Evolutionary conservation across 257 asterid species (phyloP).

Genomic region (Marsdenia floribunda): DNA sequence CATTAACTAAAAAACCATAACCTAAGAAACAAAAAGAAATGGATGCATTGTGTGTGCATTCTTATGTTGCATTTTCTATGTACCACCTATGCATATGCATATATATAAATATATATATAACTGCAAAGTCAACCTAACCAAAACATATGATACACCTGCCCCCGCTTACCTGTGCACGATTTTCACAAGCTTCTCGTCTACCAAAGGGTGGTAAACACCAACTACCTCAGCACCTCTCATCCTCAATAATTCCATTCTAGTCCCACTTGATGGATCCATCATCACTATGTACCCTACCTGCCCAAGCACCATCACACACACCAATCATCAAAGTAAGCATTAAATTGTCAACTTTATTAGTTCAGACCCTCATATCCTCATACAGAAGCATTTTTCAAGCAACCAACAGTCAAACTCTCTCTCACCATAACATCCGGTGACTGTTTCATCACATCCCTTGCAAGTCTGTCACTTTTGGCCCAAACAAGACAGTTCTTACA

Average conservation of each 20-base stretch:
- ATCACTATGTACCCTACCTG: slow-evolving; percentile 95
- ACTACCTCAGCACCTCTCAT: slow-evolving; percentile 80
- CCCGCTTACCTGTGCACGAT: slow-evolving; percentile 61
- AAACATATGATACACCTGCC: neutral
- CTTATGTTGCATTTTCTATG: neutral
- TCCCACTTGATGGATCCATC: slow-evolving; percentile 64
- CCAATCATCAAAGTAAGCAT: neutral
- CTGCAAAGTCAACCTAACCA: neutral
- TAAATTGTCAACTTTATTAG: neutral
- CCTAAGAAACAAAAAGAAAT: neutral
- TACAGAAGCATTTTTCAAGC: neutral
- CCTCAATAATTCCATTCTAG: slow-evolving; percentile 56
- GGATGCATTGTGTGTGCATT: neutral
- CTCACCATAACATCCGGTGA: slow-evolving; percentile 59
- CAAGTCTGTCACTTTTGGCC: slow-evolving; percentile 94
- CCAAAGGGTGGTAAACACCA: slow-evolving; percentile 84
- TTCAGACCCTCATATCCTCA: neutral
- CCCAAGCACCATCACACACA: slow-evolving; percentile 8
- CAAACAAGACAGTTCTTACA: slow-evolving; percentile 81
- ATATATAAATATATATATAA: neutral
- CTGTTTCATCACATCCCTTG: slow-evolving; percentile 60
- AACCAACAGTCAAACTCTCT: slow-evolving; percentile 9
- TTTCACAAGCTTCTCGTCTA: slow-evolving; percentile 66
- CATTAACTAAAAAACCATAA: neutral
- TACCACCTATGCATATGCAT: neutral